Percentiles rank a stretch among this genome's conserved stretches.
phyloP scores from a whole-genome alignment of 2,329 filamentous ascomycete genomes.

The Knufia fluminis region DNA sequence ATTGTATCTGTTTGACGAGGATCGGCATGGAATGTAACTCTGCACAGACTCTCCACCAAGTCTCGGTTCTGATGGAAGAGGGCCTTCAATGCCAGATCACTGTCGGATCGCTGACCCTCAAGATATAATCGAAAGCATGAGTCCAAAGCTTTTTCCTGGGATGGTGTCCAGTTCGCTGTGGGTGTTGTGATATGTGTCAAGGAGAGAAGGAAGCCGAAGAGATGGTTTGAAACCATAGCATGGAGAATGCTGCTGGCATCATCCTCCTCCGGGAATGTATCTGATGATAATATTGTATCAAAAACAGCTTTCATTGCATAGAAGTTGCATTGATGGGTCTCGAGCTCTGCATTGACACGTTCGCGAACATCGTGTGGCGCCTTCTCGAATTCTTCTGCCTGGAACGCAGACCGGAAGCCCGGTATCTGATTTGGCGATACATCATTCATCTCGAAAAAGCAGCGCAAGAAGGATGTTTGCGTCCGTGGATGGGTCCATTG shows the following conservation, averaged over 20 bases:
- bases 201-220: constrained; percentile 43
- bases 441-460: constrained; percentile 70
- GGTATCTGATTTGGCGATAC: constrained; percentile 81
- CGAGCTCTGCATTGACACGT: constrained; percentile 58
- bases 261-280: constrained; percentile 45
- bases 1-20: constrained; percentile 60
- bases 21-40: constrained; percentile 64
- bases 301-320: constrained; percentile 66
- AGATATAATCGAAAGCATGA: constrained; percentile 67
- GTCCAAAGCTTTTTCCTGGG: constrained; percentile 41
- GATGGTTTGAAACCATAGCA: constrained; percentile 47
- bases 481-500: constrained; percentile 77
- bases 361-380: constrained; percentile 51
- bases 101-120: constrained; percentile 64
- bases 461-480: constrained; percentile 86
- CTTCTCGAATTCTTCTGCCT: constrained; percentile 52
- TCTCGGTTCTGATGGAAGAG: constrained; percentile 83
- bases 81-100: constrained; percentile 82
- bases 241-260: constrained; percentile 51
- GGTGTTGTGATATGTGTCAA: constrained; percentile 34
- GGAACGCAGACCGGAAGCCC: constrained; percentile 68
- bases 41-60: constrained; percentile 74
- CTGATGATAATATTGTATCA: constrained; percentile 51
- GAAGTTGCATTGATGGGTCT: constrained; percentile 79
- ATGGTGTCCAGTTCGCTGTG: constrained; percentile 35